Conservation (phyloP, 176 grass and related monocot species). For the Hordeum vulgare region MorexV3_pseudomolecules_assembly NC_058520.1:527892694-527893193, state of each 20-base stretch:
- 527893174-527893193: neutral
- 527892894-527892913: neutral
- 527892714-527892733: neutral
- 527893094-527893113: neutral
- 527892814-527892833: neutral
- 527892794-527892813: neutral
- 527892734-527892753: neutral
- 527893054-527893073: neutral
- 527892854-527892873: neutral
- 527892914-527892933: neutral
- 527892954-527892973: conserved; percentile 56
- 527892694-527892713: neutral
- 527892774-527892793: neutral
- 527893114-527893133: neutral
- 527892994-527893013: conserved; percentile 76
- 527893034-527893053: conserved; percentile 10
- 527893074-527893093: neutral
- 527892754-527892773: neutral
- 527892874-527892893: neutral
- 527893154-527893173: neutral
- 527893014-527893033: conserved; percentile 49
- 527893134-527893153: neutral
- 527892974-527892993: conserved; percentile 78
- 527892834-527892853: neutral
- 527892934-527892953: conserved; percentile 56